Base-by-base conservation (phyloP, 345 rosid species). In the Aethionema arabicum region DNA sequence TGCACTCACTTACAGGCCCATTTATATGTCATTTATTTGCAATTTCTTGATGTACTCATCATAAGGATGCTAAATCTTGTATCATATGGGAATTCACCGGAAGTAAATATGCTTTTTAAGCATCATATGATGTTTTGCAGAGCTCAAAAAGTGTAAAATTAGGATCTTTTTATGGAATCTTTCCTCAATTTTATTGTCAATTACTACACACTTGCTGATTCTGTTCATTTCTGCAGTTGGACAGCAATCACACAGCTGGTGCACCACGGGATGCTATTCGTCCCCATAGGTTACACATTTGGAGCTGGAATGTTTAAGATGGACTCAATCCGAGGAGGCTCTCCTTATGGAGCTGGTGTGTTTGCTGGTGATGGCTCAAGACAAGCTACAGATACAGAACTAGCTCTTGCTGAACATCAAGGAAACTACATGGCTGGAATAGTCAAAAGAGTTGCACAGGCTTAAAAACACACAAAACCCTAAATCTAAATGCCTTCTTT, bases 221-320 rank as follows among this genome's bases (percentile, higher is more conserved):
- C 55, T 16, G 35, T 45, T 39, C 31, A 69, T 51, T 50, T 53
- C 37, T 63, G 72, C 71, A 88, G 92, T 31, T 85, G 90, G 86
- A 85, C 88, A 32, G 86, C 90, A 35, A 80, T 88, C 51, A 83
- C 96, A 38, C 96, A 85, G 56, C 80, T 88, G 7, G 88, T 76
- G 35, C 90, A 85, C 75, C 96, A 88, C 32, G 96, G 92, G 52
- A 88, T 88, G 96, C 69, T 88, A n/a, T 83, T 82, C 30, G 90
- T 88, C 45, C 96, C 96, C 2, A 79, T 85, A 59, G 95, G 95
- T 5, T 85, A 88, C 79, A 85, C 95, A 35, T 83, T 85, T 35
- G 90, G 92, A 51, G 90, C 88, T 1, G 86, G 90, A 30, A 88
- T 88, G 92, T 85, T 88, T 74, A 76, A 77, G 73, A 82, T 85